Conservation (phyloP, 2,329 filamentous ascomycete genomes). For the Colletotrichum caudatum region DNA sequence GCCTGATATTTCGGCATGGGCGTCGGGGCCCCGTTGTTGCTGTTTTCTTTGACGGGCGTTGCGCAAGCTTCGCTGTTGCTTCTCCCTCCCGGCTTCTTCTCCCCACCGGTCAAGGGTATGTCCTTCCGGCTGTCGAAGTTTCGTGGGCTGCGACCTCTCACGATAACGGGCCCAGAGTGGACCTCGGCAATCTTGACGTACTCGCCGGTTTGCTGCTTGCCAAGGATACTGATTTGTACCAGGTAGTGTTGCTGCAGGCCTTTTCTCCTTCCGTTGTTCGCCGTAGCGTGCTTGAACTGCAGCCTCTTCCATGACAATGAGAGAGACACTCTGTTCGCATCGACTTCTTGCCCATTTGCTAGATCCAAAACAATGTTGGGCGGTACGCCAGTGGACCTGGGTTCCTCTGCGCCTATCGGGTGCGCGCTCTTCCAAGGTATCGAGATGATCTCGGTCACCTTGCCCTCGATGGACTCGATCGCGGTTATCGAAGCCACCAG, state of each 20-base stretch:
- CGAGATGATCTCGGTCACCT: constrained; percentile 92
- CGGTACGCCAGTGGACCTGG: constrained; percentile 63
- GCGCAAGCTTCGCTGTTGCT: constrained; percentile 50
- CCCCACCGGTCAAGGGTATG: constrained; percentile 73
- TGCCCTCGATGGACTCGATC: constrained; percentile 92
- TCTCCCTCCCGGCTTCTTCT: constrained; percentile 61
- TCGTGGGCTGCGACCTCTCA: constrained; percentile 89
- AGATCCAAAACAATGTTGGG: constrained; percentile 68
- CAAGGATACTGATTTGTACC: constrained; percentile 85
- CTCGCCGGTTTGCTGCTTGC: constrained; percentile 76
- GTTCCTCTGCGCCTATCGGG: constrained; percentile 62
- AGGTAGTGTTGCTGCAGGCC: constrained; percentile 96
- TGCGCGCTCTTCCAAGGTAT: constrained; percentile 92
- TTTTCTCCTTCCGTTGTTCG: constrained; percentile 94
- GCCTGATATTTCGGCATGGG: constrained; percentile 47
- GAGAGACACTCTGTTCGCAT: constrained; percentile 82
- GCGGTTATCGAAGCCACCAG: constrained; percentile 86
- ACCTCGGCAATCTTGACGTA: constrained; percentile 84
- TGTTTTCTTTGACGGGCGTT: constrained; percentile 43
- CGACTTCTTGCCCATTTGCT: constrained; percentile 73
- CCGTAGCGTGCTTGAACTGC: constrained; percentile 96
- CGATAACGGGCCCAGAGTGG: constrained; percentile 92
- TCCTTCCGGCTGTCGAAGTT: constrained; percentile 96
- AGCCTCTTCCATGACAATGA: constrained; percentile 93
- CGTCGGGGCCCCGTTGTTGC: constrained; percentile 38